phyloP scores from a whole-genome alignment of 768 basidiomycete species.

The Leccinum disarticulatum region DNA sequence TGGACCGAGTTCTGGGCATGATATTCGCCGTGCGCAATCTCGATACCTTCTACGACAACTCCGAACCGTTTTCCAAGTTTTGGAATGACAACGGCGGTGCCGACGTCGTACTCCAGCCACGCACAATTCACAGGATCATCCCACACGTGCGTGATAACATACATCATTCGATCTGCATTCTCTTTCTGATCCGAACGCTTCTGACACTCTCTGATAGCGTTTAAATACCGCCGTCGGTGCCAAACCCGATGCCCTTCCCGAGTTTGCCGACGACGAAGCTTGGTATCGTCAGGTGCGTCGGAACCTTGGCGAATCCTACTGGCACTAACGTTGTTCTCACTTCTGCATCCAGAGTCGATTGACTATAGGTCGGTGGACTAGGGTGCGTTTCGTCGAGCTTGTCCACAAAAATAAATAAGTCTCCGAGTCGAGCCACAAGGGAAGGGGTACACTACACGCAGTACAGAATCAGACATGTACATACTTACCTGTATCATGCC shows the following conservation, averaged over 20 bases:
- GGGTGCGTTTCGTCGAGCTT: conserved; percentile 29
- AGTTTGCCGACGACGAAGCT: conserved; percentile 34
- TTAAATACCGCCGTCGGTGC: conserved; percentile 31
- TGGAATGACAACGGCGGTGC: conserved; percentile 24
- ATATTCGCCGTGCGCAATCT: conserved; percentile 9
- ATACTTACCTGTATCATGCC: too few species aligned
- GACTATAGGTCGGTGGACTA: conserved; percentile 17
- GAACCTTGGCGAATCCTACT: too few species aligned
- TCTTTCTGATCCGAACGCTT: too few species aligned
- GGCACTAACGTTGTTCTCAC: too few species aligned
- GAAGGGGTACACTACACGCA: not conserved
- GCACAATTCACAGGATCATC: conserved; percentile 34
- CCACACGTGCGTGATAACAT: conserved; percentile 38
- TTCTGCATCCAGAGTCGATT: conserved; percentile 15
- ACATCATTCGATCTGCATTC: not conserved
- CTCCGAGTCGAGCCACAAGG: not conserved
- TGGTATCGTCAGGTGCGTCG: conserved; percentile 36
- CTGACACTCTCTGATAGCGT: conserved; percentile 16
- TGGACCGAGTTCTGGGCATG: not conserved
- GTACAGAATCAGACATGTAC: not conserved
- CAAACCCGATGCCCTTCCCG: conserved; percentile 32
- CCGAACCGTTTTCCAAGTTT: conserved; percentile 36
- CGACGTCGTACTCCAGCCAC: conserved; percentile 24
- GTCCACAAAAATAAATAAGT: conserved; percentile 7
- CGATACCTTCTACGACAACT: conserved; percentile 40